Conservation (phyloP, 345 rosid genomes). For the Leavenworthia alabamica region DNA sequence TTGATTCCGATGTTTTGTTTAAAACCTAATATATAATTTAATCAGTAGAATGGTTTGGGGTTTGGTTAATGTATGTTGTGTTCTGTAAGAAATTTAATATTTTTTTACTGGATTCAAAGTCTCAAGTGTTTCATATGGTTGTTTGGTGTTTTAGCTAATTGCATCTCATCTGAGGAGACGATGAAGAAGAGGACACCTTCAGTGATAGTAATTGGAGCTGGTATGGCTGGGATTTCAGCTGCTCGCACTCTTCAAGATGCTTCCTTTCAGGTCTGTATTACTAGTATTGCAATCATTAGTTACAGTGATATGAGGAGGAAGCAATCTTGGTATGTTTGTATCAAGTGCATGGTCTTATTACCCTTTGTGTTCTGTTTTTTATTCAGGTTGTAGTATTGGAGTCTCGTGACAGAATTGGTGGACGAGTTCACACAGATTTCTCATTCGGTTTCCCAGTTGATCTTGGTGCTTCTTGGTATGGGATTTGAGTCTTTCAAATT, state of each 20-base stretch:
- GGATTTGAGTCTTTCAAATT: neutral
- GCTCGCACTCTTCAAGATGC: constrained; percentile 90
- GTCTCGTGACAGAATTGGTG: constrained; percentile 84
- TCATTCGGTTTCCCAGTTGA: constrained; percentile 93
- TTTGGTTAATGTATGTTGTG: neutral
- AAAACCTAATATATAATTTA: neutral
- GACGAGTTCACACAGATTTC: constrained; percentile 76
- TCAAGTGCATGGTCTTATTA: neutral
- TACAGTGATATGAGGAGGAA: neutral
- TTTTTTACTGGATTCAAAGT: constrained; percentile 1
- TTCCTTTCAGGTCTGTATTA: constrained; percentile 55
- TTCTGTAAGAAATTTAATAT: neutral
- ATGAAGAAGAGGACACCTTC: constrained; percentile 57
- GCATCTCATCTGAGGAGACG: constrained; percentile 41
- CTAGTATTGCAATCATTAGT: neutral
- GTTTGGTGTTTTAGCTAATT: constrained; percentile 20
- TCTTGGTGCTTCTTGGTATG: constrained; percentile 92
- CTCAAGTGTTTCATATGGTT: neutral
- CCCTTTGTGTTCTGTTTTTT: constrained; percentile 3
- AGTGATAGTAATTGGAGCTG: constrained; percentile 81
- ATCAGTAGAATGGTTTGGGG: neutral
- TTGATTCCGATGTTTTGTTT: neutral
- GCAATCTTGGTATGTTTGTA: neutral
- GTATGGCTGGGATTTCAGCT: constrained; percentile 88
- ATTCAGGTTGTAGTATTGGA: constrained; percentile 72